phyloP scores from a whole-genome alignment of 163 green algal species.

The Coccomyxa subellipsoidea region DNA sequence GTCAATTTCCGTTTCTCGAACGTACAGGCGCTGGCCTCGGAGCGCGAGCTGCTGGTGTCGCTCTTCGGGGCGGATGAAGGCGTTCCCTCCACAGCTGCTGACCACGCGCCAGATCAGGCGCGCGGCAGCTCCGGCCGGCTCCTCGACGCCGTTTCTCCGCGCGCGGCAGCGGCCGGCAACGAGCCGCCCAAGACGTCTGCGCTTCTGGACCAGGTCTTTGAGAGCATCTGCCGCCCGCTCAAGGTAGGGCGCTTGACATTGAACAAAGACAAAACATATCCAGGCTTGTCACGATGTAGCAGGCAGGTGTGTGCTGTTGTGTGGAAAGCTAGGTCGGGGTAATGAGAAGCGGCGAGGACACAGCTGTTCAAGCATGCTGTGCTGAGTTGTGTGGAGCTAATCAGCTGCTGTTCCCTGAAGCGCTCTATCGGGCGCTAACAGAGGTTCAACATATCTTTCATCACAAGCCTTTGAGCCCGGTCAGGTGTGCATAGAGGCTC shows the following conservation, averaged over 20 bases:
- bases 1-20: not conserved
- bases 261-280: no score
- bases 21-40: conserved; percentile 43
- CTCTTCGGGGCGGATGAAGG: conserved; percentile 64
- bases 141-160: not conserved
- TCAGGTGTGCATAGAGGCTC: no score
- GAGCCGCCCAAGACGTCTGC: conserved; percentile 39
- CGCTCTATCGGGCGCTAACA: no score
- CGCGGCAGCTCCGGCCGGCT: not conserved
- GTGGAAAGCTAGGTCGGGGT: no score
- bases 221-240: conserved; percentile 88
- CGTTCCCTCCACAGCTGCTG: not conserved
- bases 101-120: not conserved
- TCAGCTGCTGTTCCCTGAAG: no score
- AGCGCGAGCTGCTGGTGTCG: conserved; percentile 80
- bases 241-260: conserved; percentile 52
- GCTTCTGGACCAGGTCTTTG: conserved; percentile 88
- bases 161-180: not conserved
- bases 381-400: no score
- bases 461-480: no score
- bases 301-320: no score
- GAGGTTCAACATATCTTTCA: no score
- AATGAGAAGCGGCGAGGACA: no score
- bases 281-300: no score
- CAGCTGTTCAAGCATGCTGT: no score